phyloP scores from a whole-genome alignment of 2,329 filamentous ascomycete genomes.

The Acrocalymma vagum region DNA sequence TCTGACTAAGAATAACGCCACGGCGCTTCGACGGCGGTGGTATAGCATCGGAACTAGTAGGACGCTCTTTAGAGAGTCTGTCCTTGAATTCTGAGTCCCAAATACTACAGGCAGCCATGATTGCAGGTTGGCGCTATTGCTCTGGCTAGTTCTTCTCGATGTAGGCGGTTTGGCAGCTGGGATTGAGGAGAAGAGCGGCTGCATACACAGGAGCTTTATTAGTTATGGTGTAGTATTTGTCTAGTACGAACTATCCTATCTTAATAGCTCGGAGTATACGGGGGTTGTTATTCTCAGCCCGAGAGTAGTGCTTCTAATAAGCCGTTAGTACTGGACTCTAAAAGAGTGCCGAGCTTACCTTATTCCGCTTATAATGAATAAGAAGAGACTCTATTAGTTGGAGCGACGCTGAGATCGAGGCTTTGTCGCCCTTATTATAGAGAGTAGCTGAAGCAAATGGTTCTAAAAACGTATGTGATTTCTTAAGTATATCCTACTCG shows the following conservation, averaged over 20 bases:
- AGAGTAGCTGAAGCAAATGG: conserved; percentile 9
- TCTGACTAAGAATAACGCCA: too few species aligned
- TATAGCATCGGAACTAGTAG: too few species aligned
- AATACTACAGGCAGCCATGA: too few species aligned
- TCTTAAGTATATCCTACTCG: conserved; percentile 8
- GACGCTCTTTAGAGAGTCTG: too few species aligned
- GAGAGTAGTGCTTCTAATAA: conserved; percentile 6
- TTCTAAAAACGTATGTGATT: conserved; percentile 6
- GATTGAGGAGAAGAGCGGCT: too few species aligned
- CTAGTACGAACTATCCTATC: conserved; percentile 10
- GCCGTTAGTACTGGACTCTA: conserved; percentile 1
- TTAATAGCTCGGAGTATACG: conserved; percentile 9
- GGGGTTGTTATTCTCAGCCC: conserved; percentile 4
- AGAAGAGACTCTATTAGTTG: conserved; percentile 6
- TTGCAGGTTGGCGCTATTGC: too few species aligned
- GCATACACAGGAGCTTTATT: too few species aligned
- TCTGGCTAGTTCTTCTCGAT: too few species aligned
- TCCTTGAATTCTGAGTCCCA: too few species aligned
- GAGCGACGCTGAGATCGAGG: conserved; percentile 7
- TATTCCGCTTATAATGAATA: conserved; percentile 4
- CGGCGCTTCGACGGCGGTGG: too few species aligned
- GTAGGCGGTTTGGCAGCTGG: too few species aligned
- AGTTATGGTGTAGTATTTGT: conserved; percentile 19
- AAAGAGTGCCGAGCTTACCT: conserved; percentile 4
- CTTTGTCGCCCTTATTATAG: conserved; percentile 6